These are phyloP conservation scores for Multifurca ochricompacta DNA, from an alignment of 768 basidiomycete genomes.

Conservation along the genomic window DNA sequence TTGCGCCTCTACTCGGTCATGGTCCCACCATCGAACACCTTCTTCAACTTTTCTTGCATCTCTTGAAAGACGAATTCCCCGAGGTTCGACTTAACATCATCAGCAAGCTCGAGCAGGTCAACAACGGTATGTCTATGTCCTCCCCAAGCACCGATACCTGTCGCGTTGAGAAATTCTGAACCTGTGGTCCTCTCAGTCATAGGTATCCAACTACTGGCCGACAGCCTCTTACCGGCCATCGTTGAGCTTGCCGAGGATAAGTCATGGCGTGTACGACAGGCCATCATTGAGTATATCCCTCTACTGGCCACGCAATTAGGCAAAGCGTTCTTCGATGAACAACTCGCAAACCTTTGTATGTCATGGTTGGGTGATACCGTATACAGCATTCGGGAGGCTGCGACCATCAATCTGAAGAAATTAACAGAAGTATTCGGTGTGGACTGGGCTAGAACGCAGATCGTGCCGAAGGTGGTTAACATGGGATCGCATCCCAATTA, in stretches of 20 bases:
- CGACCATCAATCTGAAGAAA: constrained; percentile 93
- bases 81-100: constrained; percentile 97
- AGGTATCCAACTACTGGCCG: constrained; percentile 89
- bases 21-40: constrained; percentile 94
- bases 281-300: constrained; percentile 99
- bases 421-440: constrained; percentile 98
- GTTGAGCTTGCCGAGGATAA: constrained; percentile 98
- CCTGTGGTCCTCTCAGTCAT: constrained; percentile 54
- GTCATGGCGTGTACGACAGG: constrained; percentile 98
- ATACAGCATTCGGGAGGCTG: constrained; percentile 97
- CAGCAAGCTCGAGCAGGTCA: constrained; percentile 95
- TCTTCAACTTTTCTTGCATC: constrained; percentile 91
- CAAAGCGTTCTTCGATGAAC: constrained; percentile 95
- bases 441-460: constrained; percentile 90
- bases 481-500: constrained; percentile 98
- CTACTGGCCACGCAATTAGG: constrained; percentile 97
- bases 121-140: constrained; percentile 50
- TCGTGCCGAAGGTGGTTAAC: constrained; percentile 93
- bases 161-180: constrained; percentile 14
- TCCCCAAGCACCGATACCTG: neutral
- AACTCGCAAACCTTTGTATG: constrained; percentile 95
- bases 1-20: constrained; percentile 89
- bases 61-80: constrained; percentile 97
- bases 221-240: constrained; percentile 94
- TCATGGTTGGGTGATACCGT: constrained; percentile 98